phyloP scores from a whole-genome alignment of 441 rosid genomes.

The Bocquillonia castaneifolia region DNA sequence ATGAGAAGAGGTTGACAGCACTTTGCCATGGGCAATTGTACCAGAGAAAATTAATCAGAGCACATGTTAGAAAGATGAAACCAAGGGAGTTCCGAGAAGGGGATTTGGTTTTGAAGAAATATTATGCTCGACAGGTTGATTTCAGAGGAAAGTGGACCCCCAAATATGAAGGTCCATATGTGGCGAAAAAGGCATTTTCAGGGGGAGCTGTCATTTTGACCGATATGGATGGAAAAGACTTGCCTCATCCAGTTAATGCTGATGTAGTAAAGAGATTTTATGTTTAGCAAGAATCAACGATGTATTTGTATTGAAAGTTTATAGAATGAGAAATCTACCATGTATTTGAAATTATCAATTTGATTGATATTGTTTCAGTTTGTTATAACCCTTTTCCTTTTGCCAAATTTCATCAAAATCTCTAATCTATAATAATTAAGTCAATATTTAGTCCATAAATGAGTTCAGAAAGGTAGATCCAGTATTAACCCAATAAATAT shows the following conservation, averaged over 20 bases:
- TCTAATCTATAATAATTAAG: too few relatives aligned
- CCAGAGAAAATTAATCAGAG: neutral
- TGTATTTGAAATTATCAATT: too few relatives aligned
- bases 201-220: neutral
- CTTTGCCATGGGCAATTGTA: neutral
- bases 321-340: too few relatives aligned
- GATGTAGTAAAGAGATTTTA: neutral
- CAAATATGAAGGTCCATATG: neutral
- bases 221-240: neutral
- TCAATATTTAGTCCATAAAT: too few relatives aligned
- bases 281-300: too few relatives aligned
- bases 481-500: too few relatives aligned
- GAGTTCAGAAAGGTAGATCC: too few relatives aligned
- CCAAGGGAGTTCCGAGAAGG: neutral
- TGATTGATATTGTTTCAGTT: too few relatives aligned
- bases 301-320: too few relatives aligned
- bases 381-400: too few relatives aligned
- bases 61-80: neutral
- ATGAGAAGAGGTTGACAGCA: neutral
- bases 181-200: neutral
- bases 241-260: neutral
- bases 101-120: neutral
- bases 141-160: neutral
- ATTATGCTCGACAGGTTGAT: neutral
- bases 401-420: too few relatives aligned